Percentiles rank a stretch among this genome's conserved stretches.
phyloP scores from a whole-genome alignment of 2,329 filamentous ascomycete genomes.

The Calonectria crousiana region DNA sequence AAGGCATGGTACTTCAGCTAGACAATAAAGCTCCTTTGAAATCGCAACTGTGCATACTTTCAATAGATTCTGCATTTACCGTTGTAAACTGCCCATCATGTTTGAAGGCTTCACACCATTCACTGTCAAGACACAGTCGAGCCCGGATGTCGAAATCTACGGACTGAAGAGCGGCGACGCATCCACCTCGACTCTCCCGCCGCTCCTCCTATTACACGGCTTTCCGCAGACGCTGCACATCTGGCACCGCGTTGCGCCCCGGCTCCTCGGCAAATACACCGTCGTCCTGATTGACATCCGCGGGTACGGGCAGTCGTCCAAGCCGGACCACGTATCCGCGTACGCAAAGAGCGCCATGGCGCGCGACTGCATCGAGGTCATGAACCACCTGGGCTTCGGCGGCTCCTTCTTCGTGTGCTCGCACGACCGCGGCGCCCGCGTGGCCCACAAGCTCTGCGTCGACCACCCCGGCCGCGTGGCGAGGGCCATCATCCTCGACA shows the following conservation, averaged over 20 bases:
- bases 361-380: conserved; percentile 58
- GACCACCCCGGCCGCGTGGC: conserved; percentile 56
- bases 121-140: conserved; percentile 51
- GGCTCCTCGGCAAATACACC: conserved; percentile 54
- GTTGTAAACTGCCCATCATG: conserved; percentile 42
- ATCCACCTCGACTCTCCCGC: conserved; percentile 46
- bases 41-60: neutral
- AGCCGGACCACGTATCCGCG: conserved; percentile 49
- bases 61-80: neutral
- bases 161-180: conserved; percentile 53
- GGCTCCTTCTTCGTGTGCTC: conserved; percentile 61
- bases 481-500: conserved; percentile 62
- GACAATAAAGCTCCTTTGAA: neutral
- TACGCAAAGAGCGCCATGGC: conserved; percentile 66
- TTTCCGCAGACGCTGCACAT: conserved; percentile 66
- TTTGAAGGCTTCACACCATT: conserved; percentile 55
- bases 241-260: conserved; percentile 61
- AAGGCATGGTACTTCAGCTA: neutral
- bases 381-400: conserved; percentile 55
- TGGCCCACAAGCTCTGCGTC: conserved; percentile 66
- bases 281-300: conserved; percentile 62
- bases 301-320: conserved; percentile 64
- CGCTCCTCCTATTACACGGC: conserved; percentile 64
- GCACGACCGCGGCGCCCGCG: conserved; percentile 69
- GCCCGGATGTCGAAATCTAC: conserved; percentile 55